A percentile compares a stretch with the other conserved stretches of the same genome.
These are phyloP conservation scores for Phytopythium aichiense DNA, from an alignment of 352 stramenopile species.

Conservation along the genomic window DNA sequence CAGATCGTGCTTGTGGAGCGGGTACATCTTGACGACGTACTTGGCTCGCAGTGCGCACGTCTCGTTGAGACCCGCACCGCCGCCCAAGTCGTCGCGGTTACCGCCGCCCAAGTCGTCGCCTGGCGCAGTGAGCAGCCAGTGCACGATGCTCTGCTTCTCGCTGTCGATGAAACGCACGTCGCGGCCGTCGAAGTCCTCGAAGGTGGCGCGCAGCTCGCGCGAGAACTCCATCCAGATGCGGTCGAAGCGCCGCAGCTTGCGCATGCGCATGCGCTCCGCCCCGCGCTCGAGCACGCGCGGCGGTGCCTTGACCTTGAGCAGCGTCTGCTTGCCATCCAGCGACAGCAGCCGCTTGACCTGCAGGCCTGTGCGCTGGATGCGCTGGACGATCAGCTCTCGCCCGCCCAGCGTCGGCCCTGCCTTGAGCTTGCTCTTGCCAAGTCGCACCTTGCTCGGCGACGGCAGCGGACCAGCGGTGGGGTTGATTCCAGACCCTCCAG, in stretches of 20 bases:
- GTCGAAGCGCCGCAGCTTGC: conserved; percentile 64
- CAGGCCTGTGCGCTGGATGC: conserved; percentile 56
- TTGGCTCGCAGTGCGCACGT: conserved; percentile 53
- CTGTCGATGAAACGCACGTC: conserved; percentile 68
- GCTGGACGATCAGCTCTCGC: conserved; percentile 40
- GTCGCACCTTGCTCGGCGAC: background rate
- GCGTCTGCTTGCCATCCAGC: conserved; percentile 65
- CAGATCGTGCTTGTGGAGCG: conserved; percentile 85
- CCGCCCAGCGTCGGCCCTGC: conserved; percentile 14
- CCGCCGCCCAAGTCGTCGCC: conserved; percentile 12
- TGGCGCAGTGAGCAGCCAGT: conserved; percentile 48
- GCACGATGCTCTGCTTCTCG: conserved; percentile 81
- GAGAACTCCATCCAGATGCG: conserved; percentile 81
- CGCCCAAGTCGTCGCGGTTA: background rate
- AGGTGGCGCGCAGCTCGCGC: conserved; percentile 58
- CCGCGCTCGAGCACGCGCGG: conserved; percentile 60
- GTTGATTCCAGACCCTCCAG: background rate
- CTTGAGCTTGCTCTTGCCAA: background rate
- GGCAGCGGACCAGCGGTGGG: background rate
- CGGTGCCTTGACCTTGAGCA: conserved; percentile 76
- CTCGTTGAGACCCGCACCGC: conserved; percentile 68
- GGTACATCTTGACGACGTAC: conserved; percentile 83
- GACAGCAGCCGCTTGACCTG: conserved; percentile 71
- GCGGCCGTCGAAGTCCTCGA: conserved; percentile 56
- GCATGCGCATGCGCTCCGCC: conserved; percentile 58